These are phyloP conservation scores for Curvularia verruculosa DNA, from an alignment of 2,329 filamentous ascomycete species.

Conservation along the genomic window DNA sequence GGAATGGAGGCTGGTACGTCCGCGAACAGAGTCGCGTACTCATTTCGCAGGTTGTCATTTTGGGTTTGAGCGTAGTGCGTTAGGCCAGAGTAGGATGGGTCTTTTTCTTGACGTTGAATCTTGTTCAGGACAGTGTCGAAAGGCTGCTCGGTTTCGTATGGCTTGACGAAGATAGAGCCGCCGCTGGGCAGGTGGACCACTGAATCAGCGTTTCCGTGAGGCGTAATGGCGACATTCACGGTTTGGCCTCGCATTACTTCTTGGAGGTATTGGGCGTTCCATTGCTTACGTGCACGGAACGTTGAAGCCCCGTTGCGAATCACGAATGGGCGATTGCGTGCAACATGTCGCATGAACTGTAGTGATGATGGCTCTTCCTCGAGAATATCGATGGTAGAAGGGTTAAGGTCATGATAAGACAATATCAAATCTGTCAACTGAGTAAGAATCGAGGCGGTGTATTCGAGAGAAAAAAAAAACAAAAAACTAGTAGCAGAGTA, in stretches of 20 bases:
- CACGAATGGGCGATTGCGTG: conserved; percentile 76
- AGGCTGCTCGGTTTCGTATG: conserved; percentile 68
- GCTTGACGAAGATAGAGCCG: conserved; percentile 67
- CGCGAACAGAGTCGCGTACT: conserved; percentile 68
- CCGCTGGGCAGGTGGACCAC: conserved; percentile 68
- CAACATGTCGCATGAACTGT: conserved; percentile 80
- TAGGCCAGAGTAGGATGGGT: not conserved
- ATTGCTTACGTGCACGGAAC: conserved; percentile 68
- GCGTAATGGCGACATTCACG: conserved; percentile 81
- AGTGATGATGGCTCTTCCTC: conserved; percentile 71
- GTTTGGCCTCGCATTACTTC: conserved; percentile 59
- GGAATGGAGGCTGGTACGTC: conserved; percentile 70
- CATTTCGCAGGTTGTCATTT: conserved; percentile 79
- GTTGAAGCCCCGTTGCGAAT: conserved; percentile 65
- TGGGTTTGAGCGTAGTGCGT: conserved; percentile 75
- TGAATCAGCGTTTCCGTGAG: conserved; percentile 65
- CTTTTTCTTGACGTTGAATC: conserved; percentile 63
- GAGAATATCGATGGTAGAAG: conserved; percentile 64
- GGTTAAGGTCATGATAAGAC: conserved; percentile 77
- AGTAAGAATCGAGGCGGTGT: not conserved
- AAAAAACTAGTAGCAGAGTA: not conserved
- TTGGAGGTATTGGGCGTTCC: conserved; percentile 67
- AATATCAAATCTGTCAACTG: conserved; percentile 59
- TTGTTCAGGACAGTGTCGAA: conserved; percentile 69
- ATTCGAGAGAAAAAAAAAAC: not conserved